Evolutionary conservation across 768 basidiomycete species (phyloP).

Genomic region (Lactarius deliciosus): DNA sequence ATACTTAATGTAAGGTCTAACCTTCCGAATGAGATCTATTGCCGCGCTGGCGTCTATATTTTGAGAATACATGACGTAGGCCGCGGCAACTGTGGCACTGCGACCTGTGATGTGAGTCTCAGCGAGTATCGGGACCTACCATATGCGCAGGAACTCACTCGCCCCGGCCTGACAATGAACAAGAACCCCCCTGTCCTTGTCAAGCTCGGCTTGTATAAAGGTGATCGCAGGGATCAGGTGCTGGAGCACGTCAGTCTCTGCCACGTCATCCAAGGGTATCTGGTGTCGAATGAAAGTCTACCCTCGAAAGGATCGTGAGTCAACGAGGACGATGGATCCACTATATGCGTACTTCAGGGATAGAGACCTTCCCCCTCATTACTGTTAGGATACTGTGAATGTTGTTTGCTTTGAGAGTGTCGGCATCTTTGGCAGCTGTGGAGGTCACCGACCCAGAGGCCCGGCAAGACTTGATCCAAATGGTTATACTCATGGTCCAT

Average conservation of each 20-base stretch:
- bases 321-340: not conserved
- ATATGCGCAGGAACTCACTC: slow-evolving; percentile 52
- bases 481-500: slow-evolving; percentile 27
- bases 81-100: slow-evolving; percentile 81
- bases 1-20: slow-evolving; percentile 70
- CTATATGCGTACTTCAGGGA: slow-evolving; percentile 53
- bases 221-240: slow-evolving; percentile 78
- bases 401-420: slow-evolving; percentile 61
- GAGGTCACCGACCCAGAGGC: slow-evolving; percentile 85
- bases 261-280: slow-evolving; percentile 73
- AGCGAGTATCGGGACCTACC: not conserved
- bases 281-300: slow-evolving; percentile 82
- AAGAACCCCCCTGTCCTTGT: slow-evolving; percentile 73
- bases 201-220: slow-evolving; percentile 78
- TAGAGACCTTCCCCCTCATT: slow-evolving; percentile 66
- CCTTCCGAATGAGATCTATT: slow-evolving; percentile 62
- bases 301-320: slow-evolving; percentile 1
- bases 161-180: slow-evolving; percentile 92
- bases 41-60: slow-evolving; percentile 59
- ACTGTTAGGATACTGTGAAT: slow-evolving; percentile 74
- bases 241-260: slow-evolving; percentile 73
- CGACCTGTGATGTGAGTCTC: slow-evolving; percentile 50
- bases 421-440: slow-evolving; percentile 63
- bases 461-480: slow-evolving; percentile 79
- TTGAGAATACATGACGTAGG: slow-evolving; percentile 81